Evolutionary conservation across 441 rosid genomes (phyloP).

Genomic region (Cnidoscolus chayamansa): DNA sequence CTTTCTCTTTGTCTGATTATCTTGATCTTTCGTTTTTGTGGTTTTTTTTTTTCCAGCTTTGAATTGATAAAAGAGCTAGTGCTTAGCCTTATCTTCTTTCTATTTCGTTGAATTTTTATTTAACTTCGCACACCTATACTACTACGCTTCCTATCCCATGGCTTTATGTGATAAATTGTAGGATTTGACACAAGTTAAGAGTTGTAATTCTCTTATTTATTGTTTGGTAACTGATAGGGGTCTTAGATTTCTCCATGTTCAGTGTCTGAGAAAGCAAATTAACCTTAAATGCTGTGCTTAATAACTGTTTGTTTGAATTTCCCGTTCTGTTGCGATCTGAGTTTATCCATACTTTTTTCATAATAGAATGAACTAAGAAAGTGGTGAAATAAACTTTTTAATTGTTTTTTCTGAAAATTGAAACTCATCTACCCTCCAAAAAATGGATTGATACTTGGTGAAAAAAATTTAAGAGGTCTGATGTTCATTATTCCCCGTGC

Average conservation of each 20-base stretch:
- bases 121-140: neutral
- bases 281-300: neutral
- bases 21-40: neutral
- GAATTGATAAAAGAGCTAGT: neutral
- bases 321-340: neutral
- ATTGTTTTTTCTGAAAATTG: neutral
- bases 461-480: neutral
- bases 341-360: neutral
- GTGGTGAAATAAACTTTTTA: neutral
- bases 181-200: neutral
- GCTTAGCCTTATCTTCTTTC: neutral
- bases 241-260: neutral
- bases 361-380: neutral
- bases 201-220: neutral
- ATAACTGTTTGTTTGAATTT: slow-evolving; percentile 1
- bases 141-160: neutral
- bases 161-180: neutral
- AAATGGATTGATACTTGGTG: neutral
- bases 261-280: neutral
- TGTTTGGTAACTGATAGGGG: slow-evolving; percentile 15
- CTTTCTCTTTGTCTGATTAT: slow-evolving; percentile 8
- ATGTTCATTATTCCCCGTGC: neutral
- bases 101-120: neutral
- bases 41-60: slow-evolving; percentile 2
- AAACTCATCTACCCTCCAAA: neutral